Conservation (phyloP, 2,329 filamentous ascomycete genomes). For the Akanthomyces muscarius region DNA sequence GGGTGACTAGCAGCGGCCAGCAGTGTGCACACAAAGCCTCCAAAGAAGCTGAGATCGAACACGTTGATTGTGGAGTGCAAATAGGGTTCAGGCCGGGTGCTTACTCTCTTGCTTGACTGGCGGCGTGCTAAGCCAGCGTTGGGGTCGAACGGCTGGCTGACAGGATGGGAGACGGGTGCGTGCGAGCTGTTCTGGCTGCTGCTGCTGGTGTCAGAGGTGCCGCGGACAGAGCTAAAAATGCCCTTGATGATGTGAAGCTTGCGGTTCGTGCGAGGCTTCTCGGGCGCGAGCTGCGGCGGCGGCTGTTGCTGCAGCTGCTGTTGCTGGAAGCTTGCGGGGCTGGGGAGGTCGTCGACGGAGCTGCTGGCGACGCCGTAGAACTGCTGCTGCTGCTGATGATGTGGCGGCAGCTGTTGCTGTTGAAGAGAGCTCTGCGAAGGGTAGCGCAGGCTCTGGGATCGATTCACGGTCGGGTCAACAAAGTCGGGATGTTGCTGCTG, state of each 20-base stretch:
- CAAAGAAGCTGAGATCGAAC: neutral
- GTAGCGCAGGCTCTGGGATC: constrained; percentile 51
- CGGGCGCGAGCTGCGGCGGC: constrained; percentile 23
- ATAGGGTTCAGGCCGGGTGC: constrained; percentile 32
- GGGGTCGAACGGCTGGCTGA: constrained; percentile 40
- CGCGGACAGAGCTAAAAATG: constrained; percentile 43
- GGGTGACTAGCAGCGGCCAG: neutral
- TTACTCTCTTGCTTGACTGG: constrained; percentile 52
- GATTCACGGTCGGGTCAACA: constrained; percentile 41
- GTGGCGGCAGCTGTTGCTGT: constrained; percentile 22
- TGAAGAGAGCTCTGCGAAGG: constrained; percentile 30
- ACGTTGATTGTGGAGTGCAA: neutral
- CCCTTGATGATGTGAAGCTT: constrained; percentile 47
- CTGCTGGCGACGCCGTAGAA: constrained; percentile 28
- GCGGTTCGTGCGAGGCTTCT: constrained; percentile 47
- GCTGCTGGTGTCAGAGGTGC: constrained; percentile 25
- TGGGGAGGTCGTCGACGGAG: constrained; percentile 25
- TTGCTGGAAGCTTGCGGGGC: constrained; percentile 24
- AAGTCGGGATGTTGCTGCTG: constrained; percentile 34
- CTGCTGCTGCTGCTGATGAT: constrained; percentile 26
- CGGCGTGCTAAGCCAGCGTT: constrained; percentile 47
- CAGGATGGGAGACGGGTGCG: constrained; percentile 25
- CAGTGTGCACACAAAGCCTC: neutral
- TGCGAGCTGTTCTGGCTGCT: constrained; percentile 29
- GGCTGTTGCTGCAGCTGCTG: constrained; percentile 27